These are phyloP conservation scores for Salvia sclarea DNA, from an alignment of 305 asterid genomes.

Conservation along the genomic window DNA sequence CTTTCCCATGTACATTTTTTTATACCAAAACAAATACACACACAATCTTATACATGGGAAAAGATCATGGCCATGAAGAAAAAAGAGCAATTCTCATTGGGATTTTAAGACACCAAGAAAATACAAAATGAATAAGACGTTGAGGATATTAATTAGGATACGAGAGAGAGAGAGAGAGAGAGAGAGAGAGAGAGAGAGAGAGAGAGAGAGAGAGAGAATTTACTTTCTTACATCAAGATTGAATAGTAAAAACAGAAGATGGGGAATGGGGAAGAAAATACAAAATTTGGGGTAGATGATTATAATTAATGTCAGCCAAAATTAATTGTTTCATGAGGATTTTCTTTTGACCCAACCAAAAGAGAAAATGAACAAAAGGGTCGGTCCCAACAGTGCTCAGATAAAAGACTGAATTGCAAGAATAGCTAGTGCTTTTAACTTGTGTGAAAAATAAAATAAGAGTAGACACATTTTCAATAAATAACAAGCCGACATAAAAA, in stretches of 20 bases:
- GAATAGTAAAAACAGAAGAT: neutral
- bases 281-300: neutral
- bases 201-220: conserved; percentile 5
- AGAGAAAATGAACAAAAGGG: neutral
- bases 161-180: conserved; percentile 12
- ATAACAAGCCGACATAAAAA: conserved; percentile 21
- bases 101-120: conserved; percentile 30
- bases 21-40: neutral
- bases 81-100: conserved; percentile 27
- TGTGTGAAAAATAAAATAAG: conserved; percentile 11
- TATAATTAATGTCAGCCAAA: neutral
- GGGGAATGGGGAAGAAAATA: neutral
- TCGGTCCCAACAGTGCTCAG: neutral
- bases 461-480: neutral
- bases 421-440: conserved; percentile 19
- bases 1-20: conserved; percentile 16
- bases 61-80: neutral
- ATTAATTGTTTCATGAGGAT: neutral
- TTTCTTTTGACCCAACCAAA: conserved; percentile 3
- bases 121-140: conserved; percentile 26
- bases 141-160: conserved; percentile 9
- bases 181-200: conserved; percentile 18
- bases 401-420: conserved; percentile 20
- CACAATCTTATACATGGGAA: conserved; percentile 8
- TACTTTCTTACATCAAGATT: neutral